A percentile compares a stretch with the other conserved stretches of the same genome.
phyloP scores from a whole-genome alignment of 106 monocot genomes.

The Allium cepa region DNA sequence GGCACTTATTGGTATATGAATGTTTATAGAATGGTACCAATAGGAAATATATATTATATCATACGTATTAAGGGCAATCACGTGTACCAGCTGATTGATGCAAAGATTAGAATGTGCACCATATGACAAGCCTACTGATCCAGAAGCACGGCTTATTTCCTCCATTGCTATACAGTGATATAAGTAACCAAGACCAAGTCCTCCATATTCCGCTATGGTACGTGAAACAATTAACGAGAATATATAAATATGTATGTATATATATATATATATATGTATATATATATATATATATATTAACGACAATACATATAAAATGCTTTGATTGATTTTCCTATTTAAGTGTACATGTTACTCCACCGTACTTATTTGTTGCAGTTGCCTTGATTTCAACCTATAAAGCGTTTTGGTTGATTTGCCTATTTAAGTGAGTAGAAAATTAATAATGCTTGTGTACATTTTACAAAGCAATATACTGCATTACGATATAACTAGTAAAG shows the following conservation, averaged over 20 bases:
- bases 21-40: not conserved
- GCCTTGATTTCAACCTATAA: too few species aligned
- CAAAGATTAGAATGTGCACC: constrained; percentile 99
- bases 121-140: constrained; percentile 93
- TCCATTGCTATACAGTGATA: constrained; percentile 99
- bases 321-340: not conserved
- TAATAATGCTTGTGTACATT: too few species aligned
- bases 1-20: not conserved
- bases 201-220: constrained; percentile 85
- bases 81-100: constrained; percentile 89
- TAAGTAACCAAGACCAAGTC: constrained; percentile 89
- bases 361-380: too few species aligned
- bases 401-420: too few species aligned
- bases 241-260: too few species aligned
- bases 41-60: too few species aligned
- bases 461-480: too few species aligned
- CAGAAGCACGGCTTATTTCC: constrained; percentile 94
- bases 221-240: too few species aligned
- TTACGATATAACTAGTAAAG: too few species aligned
- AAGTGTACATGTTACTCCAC: not conserved
- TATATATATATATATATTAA: too few species aligned
- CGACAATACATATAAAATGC: not conserved
- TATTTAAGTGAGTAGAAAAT: too few species aligned
- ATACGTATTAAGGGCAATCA: not conserved
- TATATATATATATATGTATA: too few species aligned